Percentiles rank a stretch among this genome's conserved stretches.
Evolutionary conservation across 352 stramenopile genomes (phyloP).

Genomic region (Globisporangium alternatum): DNA sequence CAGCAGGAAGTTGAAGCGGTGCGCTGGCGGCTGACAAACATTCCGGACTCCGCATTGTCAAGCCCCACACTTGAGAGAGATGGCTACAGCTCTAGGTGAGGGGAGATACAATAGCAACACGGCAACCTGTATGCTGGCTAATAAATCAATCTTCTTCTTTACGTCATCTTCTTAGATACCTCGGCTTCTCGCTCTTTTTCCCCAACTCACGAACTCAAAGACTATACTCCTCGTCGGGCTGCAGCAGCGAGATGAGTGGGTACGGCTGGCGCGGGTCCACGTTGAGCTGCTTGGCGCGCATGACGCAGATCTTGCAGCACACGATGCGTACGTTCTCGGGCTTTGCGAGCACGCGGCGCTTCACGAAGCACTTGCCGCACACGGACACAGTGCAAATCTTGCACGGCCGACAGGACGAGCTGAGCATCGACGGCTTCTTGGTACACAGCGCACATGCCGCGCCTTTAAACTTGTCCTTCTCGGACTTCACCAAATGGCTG

Average conservation of each 20-base stretch:
- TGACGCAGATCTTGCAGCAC: slow-evolving; percentile 52
- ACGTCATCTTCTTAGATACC: too few relatives aligned
- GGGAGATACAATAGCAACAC: too few relatives aligned
- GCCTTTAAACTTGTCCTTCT: slow-evolving; percentile 5
- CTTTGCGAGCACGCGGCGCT: slow-evolving; percentile 34
- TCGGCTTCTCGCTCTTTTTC: too few relatives aligned
- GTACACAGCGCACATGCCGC: slow-evolving; percentile 15
- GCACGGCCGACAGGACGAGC: slow-evolving; percentile 31
- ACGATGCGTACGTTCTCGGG: slow-evolving; percentile 30
- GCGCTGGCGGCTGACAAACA: too few relatives aligned
- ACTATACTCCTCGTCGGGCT: slow-evolving; percentile 14
- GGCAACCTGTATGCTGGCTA: too few relatives aligned
- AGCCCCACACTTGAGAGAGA: too few relatives aligned
- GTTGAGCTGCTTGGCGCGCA: slow-evolving; percentile 34
- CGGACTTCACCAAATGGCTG: not conserved
- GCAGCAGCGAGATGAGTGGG: slow-evolving; percentile 21
- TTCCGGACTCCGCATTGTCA: too few relatives aligned
- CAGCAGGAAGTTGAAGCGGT: too few relatives aligned
- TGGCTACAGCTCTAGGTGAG: too few relatives aligned
- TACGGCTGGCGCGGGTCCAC: slow-evolving; percentile 45
- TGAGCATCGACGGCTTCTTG: slow-evolving; percentile 22
- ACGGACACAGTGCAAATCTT: slow-evolving; percentile 34
- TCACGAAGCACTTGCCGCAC: slow-evolving; percentile 54
- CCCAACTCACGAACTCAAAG: too few relatives aligned
- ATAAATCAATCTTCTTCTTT: too few relatives aligned